Evolutionary conservation across 768 basidiomycete genomes (phyloP).

Genomic region (Boletus rubescentipes): DNA sequence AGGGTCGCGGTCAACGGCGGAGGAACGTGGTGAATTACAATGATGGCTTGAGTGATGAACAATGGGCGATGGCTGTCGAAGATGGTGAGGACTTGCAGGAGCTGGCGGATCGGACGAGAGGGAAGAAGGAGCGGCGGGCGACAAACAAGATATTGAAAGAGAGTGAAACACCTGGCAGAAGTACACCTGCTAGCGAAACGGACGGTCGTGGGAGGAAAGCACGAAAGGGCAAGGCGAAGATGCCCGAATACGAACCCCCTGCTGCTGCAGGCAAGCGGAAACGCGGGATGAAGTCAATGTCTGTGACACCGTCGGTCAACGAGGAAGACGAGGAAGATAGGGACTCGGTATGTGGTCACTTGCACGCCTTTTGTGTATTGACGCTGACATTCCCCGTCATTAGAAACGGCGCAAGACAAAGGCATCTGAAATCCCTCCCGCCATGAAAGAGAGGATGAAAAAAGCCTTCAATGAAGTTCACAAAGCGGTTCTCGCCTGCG

Average conservation of each 20-base stretch:
- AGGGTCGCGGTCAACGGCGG: constrained; percentile 84
- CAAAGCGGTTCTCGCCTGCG: constrained; percentile 69
- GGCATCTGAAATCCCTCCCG: constrained; percentile 53
- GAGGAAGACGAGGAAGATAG: constrained; percentile 82
- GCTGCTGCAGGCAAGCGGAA: constrained; percentile 64
- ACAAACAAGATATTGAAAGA: constrained; percentile 60
- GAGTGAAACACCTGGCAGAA: constrained; percentile 57
- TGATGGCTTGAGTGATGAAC: constrained; percentile 91
- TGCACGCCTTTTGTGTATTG: not conserved
- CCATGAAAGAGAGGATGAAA: constrained; percentile 75
- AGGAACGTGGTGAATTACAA: constrained; percentile 88
- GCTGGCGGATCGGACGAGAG: constrained; percentile 61
- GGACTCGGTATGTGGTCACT: constrained; percentile 50
- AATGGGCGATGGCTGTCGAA: constrained; percentile 85
- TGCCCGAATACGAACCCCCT: constrained; percentile 49
- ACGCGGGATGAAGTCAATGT: constrained; percentile 68
- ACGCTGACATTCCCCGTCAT: constrained; percentile 2
- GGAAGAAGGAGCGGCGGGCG: constrained; percentile 62
- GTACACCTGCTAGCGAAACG: constrained; percentile 63
- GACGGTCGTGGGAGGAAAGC: constrained; percentile 54
- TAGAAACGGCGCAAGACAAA: constrained; percentile 89
- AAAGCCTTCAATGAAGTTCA: constrained; percentile 76
- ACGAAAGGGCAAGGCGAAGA: constrained; percentile 62
- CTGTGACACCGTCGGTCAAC: constrained; percentile 69
- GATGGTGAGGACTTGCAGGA: constrained; percentile 81